A percentile compares a stretch with the other conserved stretches of the same genome.
phyloP scores from a whole-genome alignment of 2,329 filamentous ascomycete species.

The Samsoniella hepiali region DNA sequence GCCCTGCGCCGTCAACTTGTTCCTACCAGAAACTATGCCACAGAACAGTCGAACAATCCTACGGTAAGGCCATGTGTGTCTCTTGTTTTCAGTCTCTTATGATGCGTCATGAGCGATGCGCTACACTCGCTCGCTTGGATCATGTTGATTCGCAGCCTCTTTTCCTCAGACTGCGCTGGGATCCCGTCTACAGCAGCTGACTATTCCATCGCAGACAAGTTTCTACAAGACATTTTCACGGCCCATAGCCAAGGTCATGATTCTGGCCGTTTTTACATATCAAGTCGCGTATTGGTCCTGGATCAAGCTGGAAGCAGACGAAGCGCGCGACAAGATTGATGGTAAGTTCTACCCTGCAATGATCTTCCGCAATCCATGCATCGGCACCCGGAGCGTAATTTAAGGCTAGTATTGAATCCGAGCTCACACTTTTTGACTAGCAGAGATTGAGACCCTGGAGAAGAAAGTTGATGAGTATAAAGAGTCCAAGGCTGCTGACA shows the following conservation, averaged over 20 bases:
- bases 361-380: not conserved
- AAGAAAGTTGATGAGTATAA: conserved; percentile 17
- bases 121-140: too few species aligned
- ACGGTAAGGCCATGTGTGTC: not conserved
- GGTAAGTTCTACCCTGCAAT: conserved; percentile 39
- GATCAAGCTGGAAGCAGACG: conserved; percentile 70
- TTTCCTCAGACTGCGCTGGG: not conserved
- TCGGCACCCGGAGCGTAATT: too few species aligned
- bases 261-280: conserved; percentile 74
- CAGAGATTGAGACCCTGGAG: conserved; percentile 15
- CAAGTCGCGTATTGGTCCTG: conserved; percentile 74
- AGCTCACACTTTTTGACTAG: not conserved
- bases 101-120: not conserved
- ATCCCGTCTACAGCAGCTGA: not conserved
- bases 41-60: conserved; percentile 16
- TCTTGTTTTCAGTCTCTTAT: too few species aligned
- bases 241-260: conserved; percentile 69
- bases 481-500: conserved; percentile 8
- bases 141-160: not conserved
- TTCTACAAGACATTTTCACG: conserved; percentile 76
- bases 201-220: conserved; percentile 42
- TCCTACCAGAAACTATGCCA: conserved; percentile 10
- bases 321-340: conserved; percentile 58
- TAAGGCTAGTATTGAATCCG: not conserved
- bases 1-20: not conserved